Conservation (phyloP, 169 alveolate species). For the Plasmodium chabaudi region DNA sequence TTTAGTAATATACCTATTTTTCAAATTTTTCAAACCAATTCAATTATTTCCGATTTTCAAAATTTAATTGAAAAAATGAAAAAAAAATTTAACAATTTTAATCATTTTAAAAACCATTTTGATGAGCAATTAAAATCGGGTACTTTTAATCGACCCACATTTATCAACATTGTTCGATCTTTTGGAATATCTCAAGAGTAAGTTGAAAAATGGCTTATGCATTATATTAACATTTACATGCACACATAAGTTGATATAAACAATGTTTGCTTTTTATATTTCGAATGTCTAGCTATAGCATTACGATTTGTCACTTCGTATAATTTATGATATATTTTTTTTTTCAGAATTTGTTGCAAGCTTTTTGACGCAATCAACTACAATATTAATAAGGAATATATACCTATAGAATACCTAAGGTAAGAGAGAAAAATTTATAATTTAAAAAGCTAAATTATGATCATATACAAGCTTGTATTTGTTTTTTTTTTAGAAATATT, state of each 20-base stretch:
- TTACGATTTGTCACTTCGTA: neutral
- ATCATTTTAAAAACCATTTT: constrained; percentile 10
- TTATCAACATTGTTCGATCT: constrained; percentile 5
- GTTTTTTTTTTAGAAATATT: constrained; percentile 28
- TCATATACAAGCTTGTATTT: neutral
- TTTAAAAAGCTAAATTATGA: neutral
- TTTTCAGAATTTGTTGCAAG: constrained; percentile 41
- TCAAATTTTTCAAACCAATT: constrained; percentile 49
- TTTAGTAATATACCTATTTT: constrained; percentile 66
- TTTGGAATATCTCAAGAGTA: constrained; percentile 35
- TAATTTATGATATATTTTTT: neutral
- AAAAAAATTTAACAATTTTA: constrained; percentile 15
- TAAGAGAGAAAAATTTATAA: neutral
- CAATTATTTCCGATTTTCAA: constrained; percentile 64
- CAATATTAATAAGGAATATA: constrained; percentile 66
- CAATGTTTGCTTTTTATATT: too few relatives aligned
- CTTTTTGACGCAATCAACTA: constrained; percentile 60
- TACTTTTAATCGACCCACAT: constrained; percentile 18
- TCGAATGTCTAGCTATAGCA: too few relatives aligned
- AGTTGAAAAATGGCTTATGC: neutral
- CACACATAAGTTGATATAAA: too few relatives aligned
- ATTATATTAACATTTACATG: too few relatives aligned
- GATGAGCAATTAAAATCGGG: constrained; percentile 19
- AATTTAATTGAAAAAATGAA: constrained; percentile 24
- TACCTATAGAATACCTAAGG: constrained; percentile 69